Conservation (phyloP, 176 grass and related monocot species). For the Zoysia japonica region DNA sequence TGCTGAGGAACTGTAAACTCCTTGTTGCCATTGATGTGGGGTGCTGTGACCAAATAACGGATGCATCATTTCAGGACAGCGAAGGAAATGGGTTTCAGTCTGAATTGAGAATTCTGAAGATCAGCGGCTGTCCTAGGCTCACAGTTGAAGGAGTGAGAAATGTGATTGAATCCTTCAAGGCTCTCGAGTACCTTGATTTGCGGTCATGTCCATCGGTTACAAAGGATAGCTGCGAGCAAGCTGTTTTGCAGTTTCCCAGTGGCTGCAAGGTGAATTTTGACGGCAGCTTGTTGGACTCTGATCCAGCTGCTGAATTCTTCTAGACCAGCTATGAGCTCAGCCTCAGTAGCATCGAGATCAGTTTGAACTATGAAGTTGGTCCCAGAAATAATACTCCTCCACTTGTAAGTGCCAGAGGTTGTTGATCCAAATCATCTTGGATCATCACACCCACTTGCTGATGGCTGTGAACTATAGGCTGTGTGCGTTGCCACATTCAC, state of each 20-base stretch:
- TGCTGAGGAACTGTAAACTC: conserved; percentile 66
- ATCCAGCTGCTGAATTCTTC: conserved; percentile 42
- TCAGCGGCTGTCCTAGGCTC: conserved; percentile 49
- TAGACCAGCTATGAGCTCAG: conserved; percentile 4
- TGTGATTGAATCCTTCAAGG: conserved; percentile 49
- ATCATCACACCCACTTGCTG: not conserved
- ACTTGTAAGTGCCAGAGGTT: not conserved
- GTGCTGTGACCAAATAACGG: conserved; percentile 68
- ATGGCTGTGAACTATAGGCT: not conserved
- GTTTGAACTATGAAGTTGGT: not conserved
- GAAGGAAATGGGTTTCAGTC: conserved; percentile 40
- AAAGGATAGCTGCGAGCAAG: conserved; percentile 55
- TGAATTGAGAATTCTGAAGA: conserved; percentile 60
- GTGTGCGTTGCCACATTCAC: not conserved
- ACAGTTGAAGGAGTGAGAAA: conserved; percentile 43
- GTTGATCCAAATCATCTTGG: not conserved
- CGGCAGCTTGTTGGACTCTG: conserved; percentile 47
- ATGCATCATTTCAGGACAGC: conserved; percentile 52
- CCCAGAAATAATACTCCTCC: not conserved
- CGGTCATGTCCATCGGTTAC: conserved; percentile 65
- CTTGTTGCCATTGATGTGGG: conserved; percentile 79
- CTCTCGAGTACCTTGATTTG: conserved; percentile 69
- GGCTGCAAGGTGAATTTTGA: conserved; percentile 77
- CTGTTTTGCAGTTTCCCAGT: conserved; percentile 68
- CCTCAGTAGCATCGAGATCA: not conserved